Conservation (phyloP, 1,139 yeast genomes). For the Kodamaea plutei region DNA sequence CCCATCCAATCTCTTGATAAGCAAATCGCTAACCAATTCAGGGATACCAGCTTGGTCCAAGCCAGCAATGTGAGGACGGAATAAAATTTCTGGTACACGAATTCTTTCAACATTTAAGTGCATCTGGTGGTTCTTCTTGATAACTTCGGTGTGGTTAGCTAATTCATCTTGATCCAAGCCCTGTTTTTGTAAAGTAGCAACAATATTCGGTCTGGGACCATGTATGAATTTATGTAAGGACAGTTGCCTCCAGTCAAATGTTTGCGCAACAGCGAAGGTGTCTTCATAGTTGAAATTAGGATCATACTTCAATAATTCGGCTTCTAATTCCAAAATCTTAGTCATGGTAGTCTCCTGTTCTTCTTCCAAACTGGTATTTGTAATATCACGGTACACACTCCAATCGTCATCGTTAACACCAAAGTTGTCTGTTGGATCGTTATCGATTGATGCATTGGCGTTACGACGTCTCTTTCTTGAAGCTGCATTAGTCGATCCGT, state of each 20-base stretch:
- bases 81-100: conserved; percentile 85
- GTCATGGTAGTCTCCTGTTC: conserved; percentile 69
- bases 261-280: conserved; percentile 67
- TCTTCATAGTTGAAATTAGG: conserved; percentile 84
- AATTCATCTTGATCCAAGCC: conserved; percentile 43
- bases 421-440: conserved; percentile 90
- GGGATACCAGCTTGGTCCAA: conserved; percentile 89
- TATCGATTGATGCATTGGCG: conserved; percentile 65
- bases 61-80: conserved; percentile 95
- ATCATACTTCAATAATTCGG: conserved; percentile 71
- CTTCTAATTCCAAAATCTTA: conserved; percentile 61
- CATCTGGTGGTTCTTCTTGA: conserved; percentile 64
- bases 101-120: conserved; percentile 89
- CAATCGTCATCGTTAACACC: conserved; percentile 97
- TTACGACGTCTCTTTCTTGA: conserved; percentile 51
- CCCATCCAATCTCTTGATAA: conserved; percentile 57
- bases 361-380: conserved; percentile 67
- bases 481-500: conserved; percentile 35
- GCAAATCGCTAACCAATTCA: conserved; percentile 69
- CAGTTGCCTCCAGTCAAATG: conserved; percentile 80
- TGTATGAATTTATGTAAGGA: conserved; percentile 77
- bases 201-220: conserved; percentile 72
- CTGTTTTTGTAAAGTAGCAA: conserved; percentile 40
- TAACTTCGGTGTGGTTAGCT: conserved; percentile 42
- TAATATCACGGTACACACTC: conserved; percentile 84